These are phyloP conservation scores for Trichoderma gracile DNA, from an alignment of 2,329 filamentous ascomycete species.

Conservation along the genomic window DNA sequence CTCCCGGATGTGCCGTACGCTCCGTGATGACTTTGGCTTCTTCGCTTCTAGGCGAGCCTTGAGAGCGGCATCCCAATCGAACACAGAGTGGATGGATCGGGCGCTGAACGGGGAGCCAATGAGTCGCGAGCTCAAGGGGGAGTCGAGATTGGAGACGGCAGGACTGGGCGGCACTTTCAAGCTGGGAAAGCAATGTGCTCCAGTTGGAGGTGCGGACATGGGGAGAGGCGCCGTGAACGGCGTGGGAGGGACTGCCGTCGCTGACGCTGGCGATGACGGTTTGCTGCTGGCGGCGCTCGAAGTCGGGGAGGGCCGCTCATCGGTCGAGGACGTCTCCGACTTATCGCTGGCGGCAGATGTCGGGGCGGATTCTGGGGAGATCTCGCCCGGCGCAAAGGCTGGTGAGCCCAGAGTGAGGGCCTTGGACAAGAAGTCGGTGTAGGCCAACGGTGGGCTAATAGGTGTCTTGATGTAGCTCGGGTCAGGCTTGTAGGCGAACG, in stretches of 20 bases:
- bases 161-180: conserved; percentile 79
- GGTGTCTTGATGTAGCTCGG: conserved; percentile 75
- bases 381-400: conserved; percentile 54
- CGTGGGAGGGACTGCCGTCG: conserved; percentile 48
- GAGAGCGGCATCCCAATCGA: conserved; percentile 74
- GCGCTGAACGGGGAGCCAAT: conserved; percentile 74
- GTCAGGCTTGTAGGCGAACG: conserved; percentile 44
- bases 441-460: conserved; percentile 86
- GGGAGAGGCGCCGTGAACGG: conserved; percentile 53
- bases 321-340: conserved; percentile 59
- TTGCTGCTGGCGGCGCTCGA: conserved; percentile 39
- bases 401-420: conserved; percentile 75
- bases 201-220: conserved; percentile 62
- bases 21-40: conserved; percentile 58
- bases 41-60: conserved; percentile 65
- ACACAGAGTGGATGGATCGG: conserved; percentile 65
- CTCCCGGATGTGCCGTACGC: conserved; percentile 73
- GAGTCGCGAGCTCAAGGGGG: conserved; percentile 64
- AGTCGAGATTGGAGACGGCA: conserved; percentile 65
- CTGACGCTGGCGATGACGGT: conserved; percentile 40
- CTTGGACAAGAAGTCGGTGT: conserved; percentile 84
- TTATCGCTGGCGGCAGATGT: conserved; percentile 58
- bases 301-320: conserved; percentile 52
- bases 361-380: conserved; percentile 51
- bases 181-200: conserved; percentile 62